These are phyloP conservation scores for Albifimbria verrucaria DNA, from an alignment of 2,329 filamentous ascomycete species.

Conservation along the genomic window DNA sequence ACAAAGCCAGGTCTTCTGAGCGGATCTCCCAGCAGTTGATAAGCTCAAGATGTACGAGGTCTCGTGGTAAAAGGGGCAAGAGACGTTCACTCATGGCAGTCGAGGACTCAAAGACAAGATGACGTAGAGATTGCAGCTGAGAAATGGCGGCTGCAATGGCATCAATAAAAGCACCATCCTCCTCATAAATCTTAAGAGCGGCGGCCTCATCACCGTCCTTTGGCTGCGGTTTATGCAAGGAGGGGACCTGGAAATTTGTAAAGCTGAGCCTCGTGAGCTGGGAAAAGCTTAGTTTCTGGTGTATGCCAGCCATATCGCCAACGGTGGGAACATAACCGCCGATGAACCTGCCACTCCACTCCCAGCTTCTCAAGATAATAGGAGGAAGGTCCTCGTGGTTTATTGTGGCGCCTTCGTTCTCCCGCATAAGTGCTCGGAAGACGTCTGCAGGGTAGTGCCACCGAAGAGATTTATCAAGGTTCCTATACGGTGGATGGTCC, in stretches of 20 bases:
- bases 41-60: conserved; percentile 66
- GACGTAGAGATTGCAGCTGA: conserved; percentile 58
- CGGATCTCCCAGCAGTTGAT: conserved; percentile 76
- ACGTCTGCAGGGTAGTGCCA: conserved; percentile 69
- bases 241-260: conserved; percentile 61
- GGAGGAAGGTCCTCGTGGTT: conserved; percentile 26
- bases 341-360: conserved; percentile 57
- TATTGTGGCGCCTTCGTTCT: conserved; percentile 36
- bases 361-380: conserved; percentile 50
- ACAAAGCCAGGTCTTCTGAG: conserved; percentile 62
- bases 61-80: conserved; percentile 64
- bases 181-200: conserved; percentile 28
- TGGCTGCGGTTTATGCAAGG: conserved; percentile 35
- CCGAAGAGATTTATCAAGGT: conserved; percentile 51
- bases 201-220: conserved; percentile 26
- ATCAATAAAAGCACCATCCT: conserved; percentile 40
- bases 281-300: conserved; percentile 54
- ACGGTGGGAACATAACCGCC: conserved; percentile 42
- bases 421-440: conserved; percentile 59
- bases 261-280: conserved; percentile 55
- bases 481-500: conserved; percentile 65
- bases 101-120: conserved; percentile 72
- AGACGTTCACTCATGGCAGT: conserved; percentile 66
- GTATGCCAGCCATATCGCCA: conserved; percentile 47
- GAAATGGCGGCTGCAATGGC: conserved; percentile 29